Conservation (phyloP, 1,284 basidiomycete species). For the Irpex lacteus region DNA sequence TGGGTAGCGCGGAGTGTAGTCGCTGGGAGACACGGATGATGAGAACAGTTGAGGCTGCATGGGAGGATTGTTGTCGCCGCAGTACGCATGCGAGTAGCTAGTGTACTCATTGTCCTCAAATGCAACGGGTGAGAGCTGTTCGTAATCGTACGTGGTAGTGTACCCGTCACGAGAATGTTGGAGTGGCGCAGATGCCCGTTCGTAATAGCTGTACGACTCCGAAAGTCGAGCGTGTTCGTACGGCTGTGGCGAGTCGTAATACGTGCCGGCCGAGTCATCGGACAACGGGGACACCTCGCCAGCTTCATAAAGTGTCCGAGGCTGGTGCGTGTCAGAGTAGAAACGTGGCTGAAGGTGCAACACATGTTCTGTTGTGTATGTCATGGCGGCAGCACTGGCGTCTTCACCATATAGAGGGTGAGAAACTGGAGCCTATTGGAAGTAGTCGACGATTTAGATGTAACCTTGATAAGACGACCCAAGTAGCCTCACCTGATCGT, state of each 20-base stretch:
- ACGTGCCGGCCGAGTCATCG: conserved; percentile 9
- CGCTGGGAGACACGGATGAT: background rate
- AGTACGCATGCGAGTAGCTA: background rate
- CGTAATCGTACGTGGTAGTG: conserved; percentile 3
- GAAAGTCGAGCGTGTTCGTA: conserved; percentile 5
- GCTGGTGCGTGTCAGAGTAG: background rate
- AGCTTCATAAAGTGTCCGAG: conserved; percentile 7
- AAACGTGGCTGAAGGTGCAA: conserved; percentile 3
- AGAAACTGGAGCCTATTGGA: conserved; percentile 1
- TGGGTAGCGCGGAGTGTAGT: background rate
- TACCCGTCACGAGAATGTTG: background rate
- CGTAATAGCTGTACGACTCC: conserved; percentile 1
- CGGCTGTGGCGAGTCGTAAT: conserved; percentile 12
- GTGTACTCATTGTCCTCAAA: background rate
- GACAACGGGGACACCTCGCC: conserved; percentile 13
- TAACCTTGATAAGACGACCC: conserved; percentile 15
- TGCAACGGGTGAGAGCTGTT: background rate
- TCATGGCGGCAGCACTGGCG: conserved; percentile 10
- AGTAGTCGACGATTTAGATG: conserved; percentile 12
- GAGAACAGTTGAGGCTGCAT: background rate
- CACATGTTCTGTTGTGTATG: conserved; percentile 5
- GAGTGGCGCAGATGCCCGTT: background rate
- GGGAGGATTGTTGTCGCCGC: background rate
- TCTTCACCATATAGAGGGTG: conserved; percentile 8
- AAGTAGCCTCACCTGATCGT: conserved; percentile 11